These are phyloP conservation scores for Exidia glandulosa DNA, from an alignment of 768 basidiomycete species.

Conservation along the genomic window DNA sequence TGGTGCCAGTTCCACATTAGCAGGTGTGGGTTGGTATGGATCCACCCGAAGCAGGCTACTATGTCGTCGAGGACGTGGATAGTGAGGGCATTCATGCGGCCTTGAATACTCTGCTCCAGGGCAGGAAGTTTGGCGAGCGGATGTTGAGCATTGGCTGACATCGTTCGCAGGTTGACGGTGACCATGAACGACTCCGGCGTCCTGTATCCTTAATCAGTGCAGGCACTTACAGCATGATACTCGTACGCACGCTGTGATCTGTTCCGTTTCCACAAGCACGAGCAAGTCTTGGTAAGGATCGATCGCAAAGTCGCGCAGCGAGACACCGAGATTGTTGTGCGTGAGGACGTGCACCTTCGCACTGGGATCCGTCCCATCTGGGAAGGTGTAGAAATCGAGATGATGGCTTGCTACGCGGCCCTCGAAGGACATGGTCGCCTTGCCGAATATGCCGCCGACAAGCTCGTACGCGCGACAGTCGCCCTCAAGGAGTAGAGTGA, in stretches of 20 bases:
- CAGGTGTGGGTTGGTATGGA: constrained; percentile 21
- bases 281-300: constrained; percentile 55
- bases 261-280: constrained; percentile 18
- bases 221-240: constrained; percentile 10
- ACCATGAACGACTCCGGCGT: neutral
- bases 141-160: constrained; percentile 32
- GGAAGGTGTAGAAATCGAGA: constrained; percentile 12
- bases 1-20: constrained; percentile 45
- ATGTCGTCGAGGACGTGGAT: constrained; percentile 46
- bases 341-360: constrained; percentile 11
- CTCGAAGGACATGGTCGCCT: constrained; percentile 19
- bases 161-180: constrained; percentile 31
- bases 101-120: constrained; percentile 14
- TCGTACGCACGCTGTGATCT: constrained; percentile 13
- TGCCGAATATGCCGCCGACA: constrained; percentile 47
- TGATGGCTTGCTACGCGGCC: constrained; percentile 9
- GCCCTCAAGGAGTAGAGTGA: constrained; percentile 21
- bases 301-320: constrained; percentile 46
- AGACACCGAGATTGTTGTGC: constrained; percentile 26
- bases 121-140: constrained; percentile 25
- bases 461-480: constrained; percentile 46
- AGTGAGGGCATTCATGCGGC: constrained; percentile 17
- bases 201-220: constrained; percentile 3
- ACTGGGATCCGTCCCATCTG: constrained; percentile 1
- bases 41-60: constrained; percentile 35